A percentile compares a stretch with the other conserved stretches of the same genome.
Evolutionary conservation across 2,329 filamentous ascomycete species (phyloP).

Genomic region (Sarocladium oryzae): DNA sequence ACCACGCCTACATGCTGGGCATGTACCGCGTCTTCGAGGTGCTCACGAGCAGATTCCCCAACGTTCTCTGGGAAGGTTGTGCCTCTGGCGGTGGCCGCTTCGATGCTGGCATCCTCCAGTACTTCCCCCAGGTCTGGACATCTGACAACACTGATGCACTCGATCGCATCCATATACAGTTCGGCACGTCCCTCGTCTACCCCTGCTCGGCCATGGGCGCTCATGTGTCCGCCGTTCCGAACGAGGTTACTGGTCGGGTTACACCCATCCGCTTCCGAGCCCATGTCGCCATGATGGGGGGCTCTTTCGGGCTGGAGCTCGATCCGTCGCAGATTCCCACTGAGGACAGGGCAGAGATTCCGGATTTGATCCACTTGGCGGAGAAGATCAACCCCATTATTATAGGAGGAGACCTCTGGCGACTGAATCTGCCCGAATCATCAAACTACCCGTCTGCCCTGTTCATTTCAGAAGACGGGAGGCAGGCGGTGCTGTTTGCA

Average conservation of each 20-base stretch:
- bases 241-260: slow-evolving; percentile 47
- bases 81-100: slow-evolving; percentile 60
- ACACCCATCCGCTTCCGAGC: slow-evolving; percentile 54
- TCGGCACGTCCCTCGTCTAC: slow-evolving; percentile 58
- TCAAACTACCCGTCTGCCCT: slow-evolving; percentile 58
- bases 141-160: slow-evolving; percentile 59
- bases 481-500: slow-evolving; percentile 47
- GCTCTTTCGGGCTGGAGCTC: slow-evolving; percentile 59
- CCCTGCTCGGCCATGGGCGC: slow-evolving; percentile 58
- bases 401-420: slow-evolving; percentile 52
- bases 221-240: slow-evolving; percentile 57
- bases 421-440: slow-evolving; percentile 49
- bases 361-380: slow-evolving; percentile 45
- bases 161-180: slow-evolving; percentile 54
- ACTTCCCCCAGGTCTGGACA: slow-evolving; percentile 61
- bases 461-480: slow-evolving; percentile 47
- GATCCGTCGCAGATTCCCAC: slow-evolving; percentile 45
- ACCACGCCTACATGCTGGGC: slow-evolving; percentile 57
- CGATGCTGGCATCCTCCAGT: slow-evolving; percentile 56
- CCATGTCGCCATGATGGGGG: slow-evolving; percentile 63
- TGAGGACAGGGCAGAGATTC: slow-evolving; percentile 47
- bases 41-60: slow-evolving; percentile 51
- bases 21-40: slow-evolving; percentile 56
- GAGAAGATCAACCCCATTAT: slow-evolving; percentile 54
- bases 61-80: slow-evolving; percentile 61